Conservation (phyloP, 495 filamentous ascomycete genomes). For the Trichoderma virens region DNA sequence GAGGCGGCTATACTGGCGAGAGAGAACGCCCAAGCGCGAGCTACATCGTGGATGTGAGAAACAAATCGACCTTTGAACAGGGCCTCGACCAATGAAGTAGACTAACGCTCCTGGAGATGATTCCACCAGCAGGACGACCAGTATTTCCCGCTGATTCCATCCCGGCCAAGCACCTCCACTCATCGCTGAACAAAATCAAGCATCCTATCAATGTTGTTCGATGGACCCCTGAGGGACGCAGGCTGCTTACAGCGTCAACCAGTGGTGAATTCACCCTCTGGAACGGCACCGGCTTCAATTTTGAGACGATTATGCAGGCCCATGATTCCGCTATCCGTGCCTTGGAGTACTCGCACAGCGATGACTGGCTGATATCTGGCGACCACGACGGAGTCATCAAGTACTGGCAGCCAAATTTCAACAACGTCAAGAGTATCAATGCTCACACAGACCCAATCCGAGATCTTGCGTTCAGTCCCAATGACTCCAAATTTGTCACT, state of each 20-base stretch:
- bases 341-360: slow-evolving; percentile 81
- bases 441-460: slow-evolving; percentile 85
- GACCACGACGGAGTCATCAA: slow-evolving; percentile 94
- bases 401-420: slow-evolving; percentile 99
- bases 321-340: slow-evolving; percentile 91
- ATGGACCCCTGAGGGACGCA: slow-evolving; percentile 94
- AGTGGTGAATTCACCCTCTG: slow-evolving; percentile 97
- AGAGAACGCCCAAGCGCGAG: slow-evolving; percentile 76
- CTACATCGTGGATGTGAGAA: slow-evolving; percentile 80
- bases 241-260: slow-evolving; percentile 84
- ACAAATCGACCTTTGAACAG: not conserved
- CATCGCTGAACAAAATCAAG: slow-evolving; percentile 94
- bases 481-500: slow-evolving; percentile 90
- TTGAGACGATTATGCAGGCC: slow-evolving; percentile 97
- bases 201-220: slow-evolving; percentile 95
- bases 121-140: slow-evolving; percentile 69
- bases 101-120: slow-evolving; percentile 53
- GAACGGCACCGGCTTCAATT: slow-evolving; percentile 99
- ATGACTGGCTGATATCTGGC: slow-evolving; percentile 93
- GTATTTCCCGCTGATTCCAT: slow-evolving; percentile 72
- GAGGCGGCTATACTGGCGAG: slow-evolving; percentile 58
- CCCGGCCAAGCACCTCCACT: slow-evolving; percentile 83
- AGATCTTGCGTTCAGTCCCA: slow-evolving; percentile 88
- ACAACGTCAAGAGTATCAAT: slow-evolving; percentile 91
- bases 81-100: slow-evolving; percentile 3